Conservation (phyloP, 345 rosid genomes). For the Erodium maritimum region DNA sequence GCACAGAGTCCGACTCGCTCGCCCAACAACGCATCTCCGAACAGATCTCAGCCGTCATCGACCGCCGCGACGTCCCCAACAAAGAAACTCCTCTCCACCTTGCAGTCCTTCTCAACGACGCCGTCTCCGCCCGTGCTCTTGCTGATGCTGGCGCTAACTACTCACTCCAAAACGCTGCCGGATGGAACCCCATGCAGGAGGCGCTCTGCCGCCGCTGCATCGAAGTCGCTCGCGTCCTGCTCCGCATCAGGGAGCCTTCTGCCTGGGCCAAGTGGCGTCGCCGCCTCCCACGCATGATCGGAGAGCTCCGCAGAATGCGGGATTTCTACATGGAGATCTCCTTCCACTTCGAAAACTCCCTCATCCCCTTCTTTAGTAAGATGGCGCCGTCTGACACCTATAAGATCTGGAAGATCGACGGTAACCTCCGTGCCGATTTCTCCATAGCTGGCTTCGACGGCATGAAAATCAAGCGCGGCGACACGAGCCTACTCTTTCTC, state of each 20-base stretch:
- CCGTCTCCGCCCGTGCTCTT: slow-evolving; percentile 32
- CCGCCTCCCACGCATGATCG: slow-evolving; percentile 60
- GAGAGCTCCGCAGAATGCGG: slow-evolving; percentile 65
- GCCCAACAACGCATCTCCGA: slow-evolving; percentile 59
- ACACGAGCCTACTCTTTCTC: slow-evolving; percentile 77
- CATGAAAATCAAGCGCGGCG: slow-evolving; percentile 72
- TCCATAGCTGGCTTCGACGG: slow-evolving; percentile 86
- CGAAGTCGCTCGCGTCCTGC: slow-evolving; percentile 37
- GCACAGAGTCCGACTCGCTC: slow-evolving; percentile 59
- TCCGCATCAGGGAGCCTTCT: slow-evolving; percentile 45
- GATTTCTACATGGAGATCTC: slow-evolving; percentile 96
- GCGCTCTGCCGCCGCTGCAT: slow-evolving; percentile 56
- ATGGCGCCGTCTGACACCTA: slow-evolving; percentile 95
- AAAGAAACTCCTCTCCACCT: slow-evolving; percentile 87
- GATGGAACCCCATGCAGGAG: slow-evolving; percentile 80
- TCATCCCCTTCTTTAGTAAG: slow-evolving; percentile 77
- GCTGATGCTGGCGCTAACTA: slow-evolving; percentile 66
- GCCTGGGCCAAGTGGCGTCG: slow-evolving; percentile 93
- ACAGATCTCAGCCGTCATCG: slow-evolving; percentile 57
- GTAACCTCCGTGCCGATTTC: slow-evolving; percentile 76
- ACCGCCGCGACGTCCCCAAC: slow-evolving; percentile 75
- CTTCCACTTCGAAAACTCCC: slow-evolving; percentile 84
- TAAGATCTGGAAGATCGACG: slow-evolving; percentile 91
- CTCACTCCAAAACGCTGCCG: slow-evolving; percentile 63
- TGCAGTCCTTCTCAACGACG: slow-evolving; percentile 60